Conservation (phyloP, 2,329 filamentous ascomycete species). For the Penicillium sp. region DNA sequence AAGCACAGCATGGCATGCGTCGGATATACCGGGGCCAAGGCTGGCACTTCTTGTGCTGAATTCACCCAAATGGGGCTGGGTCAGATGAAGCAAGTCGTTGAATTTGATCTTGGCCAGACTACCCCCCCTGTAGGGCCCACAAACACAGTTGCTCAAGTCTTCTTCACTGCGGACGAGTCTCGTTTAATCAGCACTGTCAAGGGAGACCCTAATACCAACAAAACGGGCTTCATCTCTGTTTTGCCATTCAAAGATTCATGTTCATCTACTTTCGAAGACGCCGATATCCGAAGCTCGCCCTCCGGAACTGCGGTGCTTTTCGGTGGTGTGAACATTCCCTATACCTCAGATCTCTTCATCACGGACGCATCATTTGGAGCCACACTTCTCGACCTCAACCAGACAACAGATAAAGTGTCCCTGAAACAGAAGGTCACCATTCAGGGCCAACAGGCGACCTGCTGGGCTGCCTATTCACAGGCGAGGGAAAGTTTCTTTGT, state of each 20-base stretch:
- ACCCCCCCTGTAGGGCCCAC: conserved; percentile 62
- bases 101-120: conserved; percentile 58
- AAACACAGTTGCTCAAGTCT: conserved; percentile 64
- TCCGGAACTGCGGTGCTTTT: conserved; percentile 63
- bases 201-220: conserved; percentile 59
- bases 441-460: conserved; percentile 59
- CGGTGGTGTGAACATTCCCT: conserved; percentile 55
- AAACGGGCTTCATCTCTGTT: conserved; percentile 60
- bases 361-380: conserved; percentile 65
- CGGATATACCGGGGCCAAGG: conserved; percentile 38
- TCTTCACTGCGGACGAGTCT: conserved; percentile 61
- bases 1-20: conserved; percentile 45
- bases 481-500: conserved; percentile 60
- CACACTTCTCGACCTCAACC: conserved; percentile 53
- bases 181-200: conserved; percentile 64
- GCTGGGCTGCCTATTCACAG: conserved; percentile 60
- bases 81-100: conserved; percentile 37
- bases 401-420: conserved; percentile 33
- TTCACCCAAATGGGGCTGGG: conserved; percentile 36
- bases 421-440: conserved; percentile 49
- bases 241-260: conserved; percentile 49
- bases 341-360: conserved; percentile 53
- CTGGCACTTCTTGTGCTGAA: conserved; percentile 43
- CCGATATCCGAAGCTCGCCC: conserved; percentile 50
- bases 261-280: conserved; percentile 9